Conservation (phyloP, 352 stramenopile genomes). For the Aphanomyces astaci region DNA sequence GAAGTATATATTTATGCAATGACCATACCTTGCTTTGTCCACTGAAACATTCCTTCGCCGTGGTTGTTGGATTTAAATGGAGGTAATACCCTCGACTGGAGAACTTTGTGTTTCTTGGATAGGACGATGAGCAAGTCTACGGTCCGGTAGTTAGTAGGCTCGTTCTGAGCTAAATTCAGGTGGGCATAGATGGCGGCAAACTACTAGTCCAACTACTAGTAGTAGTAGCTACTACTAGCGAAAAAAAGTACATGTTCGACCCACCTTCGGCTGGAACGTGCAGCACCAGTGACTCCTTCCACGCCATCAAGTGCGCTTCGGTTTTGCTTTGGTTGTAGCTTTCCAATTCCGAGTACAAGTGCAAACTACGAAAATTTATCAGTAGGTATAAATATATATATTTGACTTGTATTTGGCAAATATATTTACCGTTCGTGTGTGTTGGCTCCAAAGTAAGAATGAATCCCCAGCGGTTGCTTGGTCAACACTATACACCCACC, state of each 20-base stretch:
- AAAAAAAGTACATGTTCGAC: background rate
- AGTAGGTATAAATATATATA: background rate
- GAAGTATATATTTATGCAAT: no score
- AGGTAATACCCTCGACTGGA: background rate
- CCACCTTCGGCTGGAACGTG: constrained; percentile 10
- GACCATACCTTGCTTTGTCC: no score
- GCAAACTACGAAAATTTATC: background rate
- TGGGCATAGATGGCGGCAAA: no score
- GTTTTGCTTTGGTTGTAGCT: constrained; percentile 5
- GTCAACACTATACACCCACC: constrained; percentile 22
- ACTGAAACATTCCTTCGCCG: constrained; percentile 16
- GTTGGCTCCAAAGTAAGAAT: constrained; percentile 18
- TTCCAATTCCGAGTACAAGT: constrained; percentile 20
- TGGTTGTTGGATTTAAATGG: background rate
- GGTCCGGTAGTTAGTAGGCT: no score
- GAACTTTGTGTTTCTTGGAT: background rate
- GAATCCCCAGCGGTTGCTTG: constrained; percentile 7
- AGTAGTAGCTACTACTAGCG: no score
- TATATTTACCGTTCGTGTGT: background rate
- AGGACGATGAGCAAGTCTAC: background rate
- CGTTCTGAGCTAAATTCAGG: no score
- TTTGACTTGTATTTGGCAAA: no score
- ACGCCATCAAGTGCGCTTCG: background rate
- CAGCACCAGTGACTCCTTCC: background rate
- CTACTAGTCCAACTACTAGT: no score